Conservation (phyloP, 139 green algal genomes). For the Nannochloris sp. region DNA sequence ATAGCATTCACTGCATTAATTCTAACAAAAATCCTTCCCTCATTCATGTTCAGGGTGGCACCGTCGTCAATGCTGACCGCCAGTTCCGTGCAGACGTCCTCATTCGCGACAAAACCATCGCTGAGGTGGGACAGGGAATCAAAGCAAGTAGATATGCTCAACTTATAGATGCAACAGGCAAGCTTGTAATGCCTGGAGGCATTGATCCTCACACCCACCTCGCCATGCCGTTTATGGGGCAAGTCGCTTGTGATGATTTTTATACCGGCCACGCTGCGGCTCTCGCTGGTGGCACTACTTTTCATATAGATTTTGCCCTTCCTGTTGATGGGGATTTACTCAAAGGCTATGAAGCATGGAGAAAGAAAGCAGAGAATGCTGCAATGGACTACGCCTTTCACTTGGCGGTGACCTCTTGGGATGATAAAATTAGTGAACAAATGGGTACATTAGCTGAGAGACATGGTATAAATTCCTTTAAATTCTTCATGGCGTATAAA, state of each 20-base stretch:
- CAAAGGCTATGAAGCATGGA: conserved; percentile 48
- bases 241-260: conserved; percentile 73
- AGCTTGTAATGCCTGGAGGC: conserved; percentile 87
- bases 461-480: conserved; percentile 90
- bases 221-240: conserved; percentile 92
- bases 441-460: conserved; percentile 63
- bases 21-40: too few species aligned
- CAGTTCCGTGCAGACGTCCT: conserved; percentile 69
- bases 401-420: conserved; percentile 90
- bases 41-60: conserved; percentile 81
- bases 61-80: conserved; percentile 81
- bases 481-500: conserved; percentile 99
- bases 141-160: conserved; percentile 7
- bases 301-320: conserved; percentile 96
- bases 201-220: conserved; percentile 98
- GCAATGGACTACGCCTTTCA: conserved; percentile 96
- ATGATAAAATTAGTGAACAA: conserved; percentile 44
- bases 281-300: conserved; percentile 89
- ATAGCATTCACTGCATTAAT: too few species aligned
- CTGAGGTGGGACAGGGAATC: conserved; percentile 44
- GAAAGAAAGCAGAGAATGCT: conserved; percentile 43
- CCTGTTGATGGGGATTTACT: conserved; percentile 68
- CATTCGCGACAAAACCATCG: conserved; percentile 63
- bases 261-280: conserved; percentile 74
- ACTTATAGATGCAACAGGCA: conserved; percentile 71